Evolutionary conservation across 164 flowering plant species (phyloP).

Genomic region (Akebia trifoliata): DNA sequence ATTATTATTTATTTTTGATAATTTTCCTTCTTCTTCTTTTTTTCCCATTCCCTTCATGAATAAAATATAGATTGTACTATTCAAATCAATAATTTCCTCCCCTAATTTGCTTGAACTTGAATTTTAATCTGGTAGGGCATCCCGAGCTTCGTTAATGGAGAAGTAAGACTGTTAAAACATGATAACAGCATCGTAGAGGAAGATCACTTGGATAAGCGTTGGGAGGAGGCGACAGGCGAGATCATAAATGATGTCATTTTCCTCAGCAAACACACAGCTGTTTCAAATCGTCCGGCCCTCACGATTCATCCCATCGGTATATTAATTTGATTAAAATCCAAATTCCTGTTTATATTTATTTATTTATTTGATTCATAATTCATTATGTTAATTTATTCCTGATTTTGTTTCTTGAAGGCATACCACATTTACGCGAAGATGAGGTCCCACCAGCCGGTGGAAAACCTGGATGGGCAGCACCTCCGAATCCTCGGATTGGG

Average conservation of each 20-base stretch:
- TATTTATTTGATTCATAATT: background rate
- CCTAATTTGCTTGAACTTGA: too few species aligned
- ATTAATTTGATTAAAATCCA: background rate
- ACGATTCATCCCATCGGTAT: conserved; percentile 93
- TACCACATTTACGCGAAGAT: conserved; percentile 61
- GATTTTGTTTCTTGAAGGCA: conserved; percentile 28
- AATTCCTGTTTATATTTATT: background rate
- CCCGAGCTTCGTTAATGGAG: conserved; percentile 48
- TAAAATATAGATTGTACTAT: too few species aligned
- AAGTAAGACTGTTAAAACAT: conserved; percentile 61
- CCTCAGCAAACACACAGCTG: conserved; percentile 80
- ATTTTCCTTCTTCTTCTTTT: background rate
- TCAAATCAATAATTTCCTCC: too few species aligned
- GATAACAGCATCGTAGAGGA: conserved; percentile 58
- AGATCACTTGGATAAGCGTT: conserved; percentile 71
- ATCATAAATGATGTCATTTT: conserved; percentile 70
- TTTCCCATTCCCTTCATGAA: background rate
- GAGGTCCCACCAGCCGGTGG: conserved; percentile 64
- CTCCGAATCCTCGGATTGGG: conserved; percentile 63
- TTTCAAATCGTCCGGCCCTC: conserved; percentile 78
- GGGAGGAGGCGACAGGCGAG: conserved; percentile 79
- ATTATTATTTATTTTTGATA: background rate
- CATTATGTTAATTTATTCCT: background rate
- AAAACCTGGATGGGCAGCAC: conserved; percentile 82
- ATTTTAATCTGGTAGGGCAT: conserved; percentile 30